Evolutionary conservation across 495 filamentous ascomycete species (phyloP), one percentile per base, ranked within the genome.

Genomic region (Barbatosphaeria neglecta): DNA sequence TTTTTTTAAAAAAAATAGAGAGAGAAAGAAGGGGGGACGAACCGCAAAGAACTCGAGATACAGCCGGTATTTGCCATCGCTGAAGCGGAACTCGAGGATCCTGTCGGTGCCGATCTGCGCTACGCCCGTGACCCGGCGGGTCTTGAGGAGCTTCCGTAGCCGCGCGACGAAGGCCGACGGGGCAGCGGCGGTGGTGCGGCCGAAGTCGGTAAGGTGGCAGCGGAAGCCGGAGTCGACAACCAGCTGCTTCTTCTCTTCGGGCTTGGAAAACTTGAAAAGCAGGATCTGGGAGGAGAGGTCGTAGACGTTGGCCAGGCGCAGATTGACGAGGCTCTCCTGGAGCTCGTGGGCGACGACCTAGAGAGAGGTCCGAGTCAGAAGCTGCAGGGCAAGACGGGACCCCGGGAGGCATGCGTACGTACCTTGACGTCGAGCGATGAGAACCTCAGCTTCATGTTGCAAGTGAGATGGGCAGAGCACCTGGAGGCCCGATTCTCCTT

Each of bases 321-420:
- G 73, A 42, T 77, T 77, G 49, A 82, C 77, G 38, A 97, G 74
- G 31, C 72, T 73, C 45, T 75, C 67, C 18, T 83, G 84, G 46
- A 98, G 84, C 73, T 98, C 92, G 61, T 94, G 85, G 22, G 87
- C 81, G 54, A 97, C 90, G 62, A 94, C 86, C 86, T 95, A 52
- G 46, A 20, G 25, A 18, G 31, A 2, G 39, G 23, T 43, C 24
- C 1, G n/a, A 18, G 41, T 59, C 19, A 61, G 47, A 16, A 18
- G 17, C 10, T 31, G 8, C 17, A 17, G 16, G n/a, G n/a, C n/a
- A n/a, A n/a, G n/a, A n/a, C n/a, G 35, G 19, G n/a, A 2, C 9
- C 16, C 13, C 19, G 7, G 17, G 9, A 33, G 18, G n/a, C 35
- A 22, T 50, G 31, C 48, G 1, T 4, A 19, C 45, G 16, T 70